Percentiles rank a stretch among this genome's conserved stretches.
These are phyloP conservation scores for Fusarium solani-melongenae DNA, from an alignment of 2,329 filamentous ascomycete species.

Conservation along the genomic window DNA sequence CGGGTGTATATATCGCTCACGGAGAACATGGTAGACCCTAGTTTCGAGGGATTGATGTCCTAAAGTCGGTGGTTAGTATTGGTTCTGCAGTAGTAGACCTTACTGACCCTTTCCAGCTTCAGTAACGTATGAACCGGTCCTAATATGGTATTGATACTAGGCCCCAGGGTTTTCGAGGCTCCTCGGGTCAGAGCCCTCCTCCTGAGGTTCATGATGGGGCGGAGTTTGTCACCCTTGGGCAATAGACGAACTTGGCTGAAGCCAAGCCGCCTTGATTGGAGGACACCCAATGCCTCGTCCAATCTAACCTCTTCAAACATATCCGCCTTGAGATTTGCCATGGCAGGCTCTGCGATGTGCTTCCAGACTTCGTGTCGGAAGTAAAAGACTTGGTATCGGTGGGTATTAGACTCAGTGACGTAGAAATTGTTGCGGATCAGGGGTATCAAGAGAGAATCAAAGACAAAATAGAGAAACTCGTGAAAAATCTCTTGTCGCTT, in stretches of 20 bases:
- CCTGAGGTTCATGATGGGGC: slow-evolving; percentile 89
- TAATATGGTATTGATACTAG: slow-evolving; percentile 63
- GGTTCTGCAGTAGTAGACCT: background rate
- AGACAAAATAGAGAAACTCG: slow-evolving; percentile 91
- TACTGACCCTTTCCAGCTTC: slow-evolving; percentile 77
- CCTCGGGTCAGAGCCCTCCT: slow-evolving; percentile 65
- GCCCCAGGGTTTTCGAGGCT: slow-evolving; percentile 72
- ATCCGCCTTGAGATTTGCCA: slow-evolving; percentile 71
- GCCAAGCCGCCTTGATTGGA: slow-evolving; percentile 74
- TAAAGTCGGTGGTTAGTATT: slow-evolving; percentile 38
- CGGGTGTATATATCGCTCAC: slow-evolving; percentile 82
- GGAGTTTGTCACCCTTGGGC: slow-evolving; percentile 80
- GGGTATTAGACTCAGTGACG: slow-evolving; percentile 86
- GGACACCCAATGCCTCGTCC: slow-evolving; percentile 64
- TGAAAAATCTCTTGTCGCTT: slow-evolving; percentile 84
- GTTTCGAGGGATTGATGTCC: slow-evolving; percentile 61
- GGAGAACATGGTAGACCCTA: slow-evolving; percentile 87
- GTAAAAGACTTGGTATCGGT: slow-evolving; percentile 87
- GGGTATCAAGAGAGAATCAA: slow-evolving; percentile 91
- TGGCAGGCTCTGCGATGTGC: slow-evolving; percentile 76
- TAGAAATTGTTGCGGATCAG: slow-evolving; percentile 90
- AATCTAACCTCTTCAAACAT: slow-evolving; percentile 84
- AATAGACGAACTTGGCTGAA: slow-evolving; percentile 84
- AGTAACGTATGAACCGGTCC: slow-evolving; percentile 81
- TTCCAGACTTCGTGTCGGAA: slow-evolving; percentile 96